These are phyloP conservation scores for Fusarium nanum DNA, from an alignment of 2,329 filamentous ascomycete genomes.

Conservation along the genomic window DNA sequence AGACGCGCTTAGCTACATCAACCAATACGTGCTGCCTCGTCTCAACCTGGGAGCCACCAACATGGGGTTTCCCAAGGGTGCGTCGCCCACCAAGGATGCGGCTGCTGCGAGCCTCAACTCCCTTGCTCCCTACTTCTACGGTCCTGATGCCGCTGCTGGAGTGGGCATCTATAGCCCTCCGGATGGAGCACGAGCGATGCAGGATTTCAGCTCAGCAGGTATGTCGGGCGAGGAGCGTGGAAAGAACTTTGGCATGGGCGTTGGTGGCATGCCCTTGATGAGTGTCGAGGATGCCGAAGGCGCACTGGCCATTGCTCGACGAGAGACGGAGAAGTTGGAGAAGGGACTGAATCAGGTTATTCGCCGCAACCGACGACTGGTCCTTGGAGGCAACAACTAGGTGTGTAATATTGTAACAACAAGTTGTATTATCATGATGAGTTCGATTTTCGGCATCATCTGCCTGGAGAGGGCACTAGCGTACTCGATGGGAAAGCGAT, in stretches of 20 bases:
- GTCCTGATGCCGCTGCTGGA: slow-evolving; percentile 58
- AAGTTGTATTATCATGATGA: not conserved
- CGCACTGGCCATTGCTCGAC: slow-evolving; percentile 62
- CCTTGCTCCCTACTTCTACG: slow-evolving; percentile 68
- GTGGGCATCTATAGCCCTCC: slow-evolving; percentile 58
- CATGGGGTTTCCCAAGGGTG: slow-evolving; percentile 55
- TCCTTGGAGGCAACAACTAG: slow-evolving; percentile 54
- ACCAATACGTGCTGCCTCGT: slow-evolving; percentile 73
- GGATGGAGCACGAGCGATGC: slow-evolving; percentile 51
- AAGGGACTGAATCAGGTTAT: slow-evolving; percentile 70
- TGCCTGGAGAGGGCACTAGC: not conserved
- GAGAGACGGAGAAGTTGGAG: slow-evolving; percentile 71
- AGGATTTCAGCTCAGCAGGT: slow-evolving; percentile 50
- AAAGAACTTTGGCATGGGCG: slow-evolving; percentile 48
- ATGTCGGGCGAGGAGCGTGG: slow-evolving; percentile 48
- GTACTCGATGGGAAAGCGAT: not conserved
- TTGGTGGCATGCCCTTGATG: slow-evolving; percentile 65
- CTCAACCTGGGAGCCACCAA: slow-evolving; percentile 65
- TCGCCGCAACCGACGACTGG: slow-evolving; percentile 67
- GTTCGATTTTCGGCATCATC: not conserved
- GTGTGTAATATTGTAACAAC: not conserved
- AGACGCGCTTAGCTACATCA: slow-evolving; percentile 75
- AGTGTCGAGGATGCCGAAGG: slow-evolving; percentile 72
- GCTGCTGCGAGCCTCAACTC: slow-evolving; percentile 65
- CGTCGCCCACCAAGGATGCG: slow-evolving; percentile 56